Evolutionary conservation across 768 basidiomycete species (phyloP).

Genomic region (Tephrocybe sp.): DNA sequence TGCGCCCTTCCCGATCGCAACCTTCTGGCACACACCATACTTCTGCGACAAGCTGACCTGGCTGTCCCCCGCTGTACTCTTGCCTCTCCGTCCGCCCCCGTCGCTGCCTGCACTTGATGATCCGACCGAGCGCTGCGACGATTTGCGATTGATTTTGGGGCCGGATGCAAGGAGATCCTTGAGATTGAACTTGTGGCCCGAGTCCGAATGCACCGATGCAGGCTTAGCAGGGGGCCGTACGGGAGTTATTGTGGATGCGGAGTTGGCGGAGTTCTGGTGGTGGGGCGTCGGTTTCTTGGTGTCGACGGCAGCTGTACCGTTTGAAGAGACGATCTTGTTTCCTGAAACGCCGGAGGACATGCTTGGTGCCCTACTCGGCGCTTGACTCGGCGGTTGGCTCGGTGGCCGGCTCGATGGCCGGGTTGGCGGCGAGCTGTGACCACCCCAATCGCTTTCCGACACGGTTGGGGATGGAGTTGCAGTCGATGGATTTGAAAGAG

Average conservation of each 20-base stretch:
- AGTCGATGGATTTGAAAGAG: slow-evolving; percentile 33
- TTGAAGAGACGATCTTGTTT: slow-evolving; percentile 25
- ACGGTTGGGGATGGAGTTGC: slow-evolving; percentile 43
- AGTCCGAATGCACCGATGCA: slow-evolving; percentile 50
- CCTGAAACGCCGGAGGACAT: slow-evolving; percentile 43
- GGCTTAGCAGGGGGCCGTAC: slow-evolving; percentile 28
- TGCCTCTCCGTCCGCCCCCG: slow-evolving; percentile 24
- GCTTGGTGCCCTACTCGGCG: slow-evolving; percentile 47
- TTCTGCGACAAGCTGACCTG: slow-evolving; percentile 64
- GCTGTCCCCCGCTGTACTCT: slow-evolving; percentile 44
- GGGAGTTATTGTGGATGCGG: slow-evolving; percentile 16
- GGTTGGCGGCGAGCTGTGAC: slow-evolving; percentile 53
- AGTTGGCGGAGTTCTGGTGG: background rate
- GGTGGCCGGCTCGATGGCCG: slow-evolving; percentile 41
- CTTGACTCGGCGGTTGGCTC: slow-evolving; percentile 56
- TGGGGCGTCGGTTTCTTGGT: slow-evolving; percentile 22
- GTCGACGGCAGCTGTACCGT: slow-evolving; percentile 12
- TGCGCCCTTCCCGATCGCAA: slow-evolving; percentile 97
- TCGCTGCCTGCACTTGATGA: slow-evolving; percentile 43
- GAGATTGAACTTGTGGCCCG: slow-evolving; percentile 75
- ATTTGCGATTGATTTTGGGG: slow-evolving; percentile 70
- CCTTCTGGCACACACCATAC: slow-evolving; percentile 95
- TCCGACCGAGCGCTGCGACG: slow-evolving; percentile 68
- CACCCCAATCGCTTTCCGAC: slow-evolving; percentile 56
- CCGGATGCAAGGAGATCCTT: slow-evolving; percentile 73